Evolutionary conservation across 1,139 yeast species (phyloP).

Genomic region (Scheffersomyces stambukii): DNA sequence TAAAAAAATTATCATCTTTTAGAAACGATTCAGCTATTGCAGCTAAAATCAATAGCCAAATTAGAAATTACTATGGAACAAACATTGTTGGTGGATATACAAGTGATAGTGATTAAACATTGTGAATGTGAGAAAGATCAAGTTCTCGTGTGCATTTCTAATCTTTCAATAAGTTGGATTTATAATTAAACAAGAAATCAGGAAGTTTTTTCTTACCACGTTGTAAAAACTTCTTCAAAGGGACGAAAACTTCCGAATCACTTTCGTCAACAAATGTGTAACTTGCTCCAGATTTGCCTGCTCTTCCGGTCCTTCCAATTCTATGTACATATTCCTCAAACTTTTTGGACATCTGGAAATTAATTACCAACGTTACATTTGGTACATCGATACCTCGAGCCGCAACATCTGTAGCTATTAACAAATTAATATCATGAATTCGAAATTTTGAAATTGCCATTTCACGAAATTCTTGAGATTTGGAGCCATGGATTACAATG

Average conservation of each 20-base stretch:
- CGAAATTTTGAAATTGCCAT: conserved; percentile 64
- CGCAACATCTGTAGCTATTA: conserved; percentile 94
- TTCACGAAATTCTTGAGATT: conserved; percentile 85
- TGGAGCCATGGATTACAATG: conserved; percentile 79
- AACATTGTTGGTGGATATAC: background rate
- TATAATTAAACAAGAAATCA: conserved; percentile 43
- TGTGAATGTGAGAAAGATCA: no score
- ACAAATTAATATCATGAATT: conserved; percentile 54
- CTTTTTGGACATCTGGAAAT: conserved; percentile 74
- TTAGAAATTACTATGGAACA: background rate
- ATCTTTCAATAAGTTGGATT: conserved; percentile 13
- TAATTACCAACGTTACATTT: conserved; percentile 77
- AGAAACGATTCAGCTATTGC: no score
- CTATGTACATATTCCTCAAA: conserved; percentile 88
- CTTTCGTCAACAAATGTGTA: conserved; percentile 59
- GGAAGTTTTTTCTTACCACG: conserved; percentile 49
- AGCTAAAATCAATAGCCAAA: background rate
- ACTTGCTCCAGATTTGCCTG: conserved; percentile 77
- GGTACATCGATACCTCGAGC: conserved; percentile 95
- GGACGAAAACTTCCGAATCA: conserved; percentile 51
- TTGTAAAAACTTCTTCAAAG: conserved; percentile 48
- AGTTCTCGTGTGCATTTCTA: conserved; percentile 3
- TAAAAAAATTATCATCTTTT: no score
- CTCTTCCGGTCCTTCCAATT: conserved; percentile 96
- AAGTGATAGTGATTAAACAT: no score